Conservation (phyloP, 495 filamentous ascomycete genomes). For the Elasticomyces elasticus region DNA sequence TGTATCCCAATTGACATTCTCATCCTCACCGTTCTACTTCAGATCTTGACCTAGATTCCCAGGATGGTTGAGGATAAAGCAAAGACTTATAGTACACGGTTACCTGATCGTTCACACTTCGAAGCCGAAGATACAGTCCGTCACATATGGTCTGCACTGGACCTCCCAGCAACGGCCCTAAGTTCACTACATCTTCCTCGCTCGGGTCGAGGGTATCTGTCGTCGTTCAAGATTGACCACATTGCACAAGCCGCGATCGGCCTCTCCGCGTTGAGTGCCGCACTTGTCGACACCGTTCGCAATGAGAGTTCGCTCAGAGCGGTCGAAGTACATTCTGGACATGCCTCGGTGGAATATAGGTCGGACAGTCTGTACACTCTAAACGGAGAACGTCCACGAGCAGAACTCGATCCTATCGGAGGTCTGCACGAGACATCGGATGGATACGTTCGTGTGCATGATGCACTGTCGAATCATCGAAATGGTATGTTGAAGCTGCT, state of each 20-base stretch:
- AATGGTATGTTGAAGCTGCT: constrained; percentile 32
- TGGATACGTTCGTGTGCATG: constrained; percentile 41
- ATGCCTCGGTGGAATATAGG: constrained; percentile 38
- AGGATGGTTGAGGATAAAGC: too few species aligned
- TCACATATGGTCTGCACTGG: constrained; percentile 22
- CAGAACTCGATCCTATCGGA: constrained; percentile 34
- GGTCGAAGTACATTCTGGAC: constrained; percentile 31
- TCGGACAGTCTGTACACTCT: constrained; percentile 36
- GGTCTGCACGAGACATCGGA: constrained; percentile 37
- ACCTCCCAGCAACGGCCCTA: constrained; percentile 17
- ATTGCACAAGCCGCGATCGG: constrained; percentile 38
- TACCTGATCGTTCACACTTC: not conserved
- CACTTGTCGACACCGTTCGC: constrained; percentile 29
- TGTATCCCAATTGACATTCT: too few species aligned
- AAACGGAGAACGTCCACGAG: constrained; percentile 22
- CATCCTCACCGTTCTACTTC: too few species aligned
- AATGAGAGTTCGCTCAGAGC: constrained; percentile 17
- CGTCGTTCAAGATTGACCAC: constrained; percentile 39
- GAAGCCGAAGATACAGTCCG: constrained; percentile 13
- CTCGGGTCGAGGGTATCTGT: constrained; percentile 26
- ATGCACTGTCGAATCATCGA: constrained; percentile 36
- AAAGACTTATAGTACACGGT: too few species aligned
- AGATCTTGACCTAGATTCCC: too few species aligned
- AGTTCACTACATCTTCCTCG: constrained; percentile 14
- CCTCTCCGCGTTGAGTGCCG: constrained; percentile 34